phyloP scores from a whole-genome alignment of 306 rosid genomes.

The Senna tora region DNA sequence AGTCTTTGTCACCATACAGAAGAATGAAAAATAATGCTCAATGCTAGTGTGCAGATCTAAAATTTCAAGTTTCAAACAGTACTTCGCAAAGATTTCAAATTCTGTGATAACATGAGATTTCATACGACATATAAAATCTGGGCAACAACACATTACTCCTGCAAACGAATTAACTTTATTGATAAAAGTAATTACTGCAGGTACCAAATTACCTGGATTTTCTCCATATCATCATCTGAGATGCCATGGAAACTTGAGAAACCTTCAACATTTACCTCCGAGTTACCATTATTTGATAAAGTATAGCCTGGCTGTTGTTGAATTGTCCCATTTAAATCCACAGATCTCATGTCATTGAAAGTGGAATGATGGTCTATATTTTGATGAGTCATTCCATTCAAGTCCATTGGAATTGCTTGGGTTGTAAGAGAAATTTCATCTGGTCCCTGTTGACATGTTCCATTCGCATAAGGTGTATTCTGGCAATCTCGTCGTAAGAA shows the following conservation, averaged over 20 bases:
- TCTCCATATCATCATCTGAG: constrained; percentile 69
- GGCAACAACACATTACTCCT: neutral
- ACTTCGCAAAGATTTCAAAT: constrained; percentile 9
- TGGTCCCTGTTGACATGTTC: constrained; percentile 48
- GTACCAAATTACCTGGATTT: constrained; percentile 69
- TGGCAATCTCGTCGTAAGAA: constrained; percentile 54
- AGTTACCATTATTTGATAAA: constrained; percentile 45
- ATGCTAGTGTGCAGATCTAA: constrained; percentile 20
- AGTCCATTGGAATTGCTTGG: constrained; percentile 50
- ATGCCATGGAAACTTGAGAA: constrained; percentile 48
- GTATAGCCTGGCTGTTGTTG: constrained; percentile 55
- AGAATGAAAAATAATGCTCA: constrained; percentile 13
- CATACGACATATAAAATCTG: neutral
- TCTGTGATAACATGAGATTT: neutral
- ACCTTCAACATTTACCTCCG: constrained; percentile 40
- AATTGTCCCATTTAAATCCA: constrained; percentile 73
- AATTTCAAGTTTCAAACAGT: neutral
- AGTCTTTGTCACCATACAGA: neutral
- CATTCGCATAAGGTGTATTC: constrained; percentile 59
- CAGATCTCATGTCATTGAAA: constrained; percentile 44
- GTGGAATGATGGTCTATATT: constrained; percentile 43
- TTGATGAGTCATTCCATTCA: constrained; percentile 55
- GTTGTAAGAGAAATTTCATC: constrained; percentile 37
- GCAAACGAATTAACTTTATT: constrained; percentile 16
- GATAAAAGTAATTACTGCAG: constrained; percentile 18